Percentiles rank a stretch among this genome's conserved stretches.
phyloP scores from a whole-genome alignment of 1,139 yeast genomes.

The Taphrina populina region DNA sequence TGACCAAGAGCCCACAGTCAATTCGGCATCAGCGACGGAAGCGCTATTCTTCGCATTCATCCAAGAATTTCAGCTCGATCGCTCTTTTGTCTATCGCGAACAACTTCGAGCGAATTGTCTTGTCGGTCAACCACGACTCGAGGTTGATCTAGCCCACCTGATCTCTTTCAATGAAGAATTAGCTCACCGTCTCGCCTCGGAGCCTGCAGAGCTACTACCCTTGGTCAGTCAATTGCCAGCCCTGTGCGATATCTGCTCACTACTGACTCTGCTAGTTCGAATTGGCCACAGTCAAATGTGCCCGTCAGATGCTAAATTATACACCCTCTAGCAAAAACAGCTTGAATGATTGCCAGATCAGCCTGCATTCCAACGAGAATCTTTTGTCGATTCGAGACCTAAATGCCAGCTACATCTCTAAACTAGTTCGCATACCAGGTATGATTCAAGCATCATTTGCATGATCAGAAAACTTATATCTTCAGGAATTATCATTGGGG shows the following conservation, averaged over 20 bases:
- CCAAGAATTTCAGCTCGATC: constrained; percentile 78
- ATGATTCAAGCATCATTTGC: no score
- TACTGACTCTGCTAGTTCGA: constrained; percentile 54
- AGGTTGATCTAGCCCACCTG: constrained; percentile 80
- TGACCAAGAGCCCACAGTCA: constrained; percentile 20
- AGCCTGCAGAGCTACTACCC: constrained; percentile 86
- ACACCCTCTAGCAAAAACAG: constrained; percentile 52
- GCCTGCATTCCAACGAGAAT: constrained; percentile 70
- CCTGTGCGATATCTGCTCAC: background rate
- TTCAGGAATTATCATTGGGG: constrained; percentile 68
- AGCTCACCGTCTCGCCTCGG: constrained; percentile 77
- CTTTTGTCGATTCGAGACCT: constrained; percentile 74
- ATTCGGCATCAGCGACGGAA: constrained; percentile 29
- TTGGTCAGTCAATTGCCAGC: constrained; percentile 44
- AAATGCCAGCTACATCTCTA: constrained; percentile 84
- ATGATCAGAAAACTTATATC: no score
- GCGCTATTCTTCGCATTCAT: constrained; percentile 66
- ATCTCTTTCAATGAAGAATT: constrained; percentile 86
- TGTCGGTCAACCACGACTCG: constrained; percentile 68
- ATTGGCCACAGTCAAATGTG: constrained; percentile 84
- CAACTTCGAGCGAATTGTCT: constrained; percentile 85
- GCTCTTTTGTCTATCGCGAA: constrained; percentile 77
- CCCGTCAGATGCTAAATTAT: constrained; percentile 70
- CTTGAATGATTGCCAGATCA: constrained; percentile 81
- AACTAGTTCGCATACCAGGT: constrained; percentile 87